A percentile compares a stretch with the other conserved stretches of the same genome.
phyloP scores from a whole-genome alignment of 2,329 filamentous ascomycete genomes.

The Tolypocladium pustulatum region DNA sequence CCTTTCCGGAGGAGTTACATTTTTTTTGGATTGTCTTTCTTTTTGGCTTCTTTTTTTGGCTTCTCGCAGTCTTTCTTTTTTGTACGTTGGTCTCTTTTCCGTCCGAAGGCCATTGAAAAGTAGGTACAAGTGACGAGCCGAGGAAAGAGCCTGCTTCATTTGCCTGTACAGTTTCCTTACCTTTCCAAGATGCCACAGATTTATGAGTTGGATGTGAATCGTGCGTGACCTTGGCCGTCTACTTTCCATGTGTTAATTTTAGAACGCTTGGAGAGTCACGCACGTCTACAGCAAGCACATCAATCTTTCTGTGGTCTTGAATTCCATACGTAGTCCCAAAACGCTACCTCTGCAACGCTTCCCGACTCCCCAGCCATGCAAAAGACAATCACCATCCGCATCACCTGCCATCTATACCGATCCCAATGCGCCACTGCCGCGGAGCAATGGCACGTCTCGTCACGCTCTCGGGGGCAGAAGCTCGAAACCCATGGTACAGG shows the following conservation, averaged over 20 bases:
- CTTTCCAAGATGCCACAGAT: neutral
- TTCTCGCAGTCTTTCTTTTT: neutral
- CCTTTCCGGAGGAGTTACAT: constrained; percentile 6
- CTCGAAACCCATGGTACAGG: neutral
- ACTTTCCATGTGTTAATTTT: too few relatives aligned
- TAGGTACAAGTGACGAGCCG: neutral
- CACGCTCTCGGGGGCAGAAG: neutral
- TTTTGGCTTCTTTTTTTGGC: too few relatives aligned
- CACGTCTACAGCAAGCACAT: too few relatives aligned
- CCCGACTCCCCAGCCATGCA: neutral
- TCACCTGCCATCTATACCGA: neutral
- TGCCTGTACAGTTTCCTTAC: too few relatives aligned
- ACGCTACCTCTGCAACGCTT: neutral
- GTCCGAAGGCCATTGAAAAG: too few relatives aligned
- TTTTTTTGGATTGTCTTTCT: too few relatives aligned
- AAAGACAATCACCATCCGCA: neutral
- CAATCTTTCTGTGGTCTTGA: too few relatives aligned
- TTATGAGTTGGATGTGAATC: too few relatives aligned
- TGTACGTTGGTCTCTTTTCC: too few relatives aligned
- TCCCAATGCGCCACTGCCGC: neutral
- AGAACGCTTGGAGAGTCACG: too few relatives aligned
- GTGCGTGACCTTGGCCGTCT: too few relatives aligned
- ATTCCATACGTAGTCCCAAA: neutral
- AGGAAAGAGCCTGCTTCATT: too few relatives aligned
- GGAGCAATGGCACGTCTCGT: neutral